These are phyloP conservation scores for Cupressus sempervirens DNA, from an alignment of 75 land plant genomes.

Conservation along the genomic window DNA sequence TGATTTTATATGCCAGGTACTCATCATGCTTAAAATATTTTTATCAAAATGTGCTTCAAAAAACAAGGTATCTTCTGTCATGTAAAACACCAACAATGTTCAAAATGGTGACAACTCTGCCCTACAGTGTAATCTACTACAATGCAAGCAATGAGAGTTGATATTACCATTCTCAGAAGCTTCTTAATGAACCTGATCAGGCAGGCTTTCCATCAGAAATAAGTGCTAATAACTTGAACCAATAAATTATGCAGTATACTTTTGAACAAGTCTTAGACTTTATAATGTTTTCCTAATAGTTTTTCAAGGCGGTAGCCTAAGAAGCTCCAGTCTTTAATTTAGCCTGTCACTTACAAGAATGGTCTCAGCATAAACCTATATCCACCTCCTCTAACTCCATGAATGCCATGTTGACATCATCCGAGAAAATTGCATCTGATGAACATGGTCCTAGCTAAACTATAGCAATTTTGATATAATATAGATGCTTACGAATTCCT, in stretches of 20 bases:
- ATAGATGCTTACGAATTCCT: background rate
- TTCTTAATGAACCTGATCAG: background rate
- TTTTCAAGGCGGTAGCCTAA: background rate
- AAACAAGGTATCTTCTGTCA: background rate
- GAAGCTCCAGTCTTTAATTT: background rate
- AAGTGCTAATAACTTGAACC: background rate
- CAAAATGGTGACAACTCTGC: background rate
- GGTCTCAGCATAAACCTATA: background rate
- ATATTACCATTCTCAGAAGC: background rate
- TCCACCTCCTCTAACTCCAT: background rate
- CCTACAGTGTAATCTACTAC: background rate
- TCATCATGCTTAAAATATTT: background rate
- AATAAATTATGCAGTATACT: background rate
- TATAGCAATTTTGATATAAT: background rate
- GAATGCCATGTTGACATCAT: background rate
- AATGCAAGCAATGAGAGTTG: background rate
- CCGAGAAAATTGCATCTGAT: no score
- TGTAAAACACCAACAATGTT: background rate
- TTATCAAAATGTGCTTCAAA: conserved; percentile 1
- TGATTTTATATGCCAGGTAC: background rate
- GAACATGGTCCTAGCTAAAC: background rate
- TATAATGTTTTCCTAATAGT: background rate
- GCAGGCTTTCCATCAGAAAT: background rate
- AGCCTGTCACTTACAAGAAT: background rate
- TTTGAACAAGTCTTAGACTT: background rate